phyloP scores from a whole-genome alignment of 108 stramenopile genomes.

The Schizochytrium sp. region DNA sequence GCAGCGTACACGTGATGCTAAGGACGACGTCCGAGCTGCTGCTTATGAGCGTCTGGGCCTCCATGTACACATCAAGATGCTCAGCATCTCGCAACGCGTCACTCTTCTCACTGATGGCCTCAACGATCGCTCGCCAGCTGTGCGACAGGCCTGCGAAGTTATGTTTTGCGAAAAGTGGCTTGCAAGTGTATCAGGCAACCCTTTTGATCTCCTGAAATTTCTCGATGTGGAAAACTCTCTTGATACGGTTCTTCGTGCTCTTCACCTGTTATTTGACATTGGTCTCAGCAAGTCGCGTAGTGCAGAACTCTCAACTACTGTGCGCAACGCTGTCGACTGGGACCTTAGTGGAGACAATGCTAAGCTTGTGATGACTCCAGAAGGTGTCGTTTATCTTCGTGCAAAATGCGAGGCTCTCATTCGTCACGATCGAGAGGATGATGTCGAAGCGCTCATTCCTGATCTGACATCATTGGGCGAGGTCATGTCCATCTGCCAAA shows the following conservation, averaged over 20 bases:
- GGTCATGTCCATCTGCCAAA: constrained; percentile 19
- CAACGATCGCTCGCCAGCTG: not conserved
- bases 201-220: constrained; percentile 14
- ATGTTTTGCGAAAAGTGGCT: constrained; percentile 57
- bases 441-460: constrained; percentile 11
- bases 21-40: constrained; percentile 33
- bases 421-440: constrained; percentile 9
- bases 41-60: not conserved
- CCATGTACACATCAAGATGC: constrained; percentile 46
- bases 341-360: not conserved
- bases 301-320: not conserved
- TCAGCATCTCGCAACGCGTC: constrained; percentile 43
- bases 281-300: not conserved
- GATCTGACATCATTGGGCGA: constrained; percentile 44
- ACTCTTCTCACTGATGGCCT: not conserved
- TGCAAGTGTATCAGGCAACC: not conserved
- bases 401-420: not conserved
- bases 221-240: not conserved
- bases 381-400: constrained; percentile 22
- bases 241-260: not conserved
- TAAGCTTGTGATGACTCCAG: constrained; percentile 1
- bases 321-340: constrained; percentile 2
- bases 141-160: not conserved
- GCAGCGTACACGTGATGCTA: constrained; percentile 4
- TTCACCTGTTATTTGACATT: not conserved